Conservation (phyloP, 345 rosid species). For the Populus tremula region DNA sequence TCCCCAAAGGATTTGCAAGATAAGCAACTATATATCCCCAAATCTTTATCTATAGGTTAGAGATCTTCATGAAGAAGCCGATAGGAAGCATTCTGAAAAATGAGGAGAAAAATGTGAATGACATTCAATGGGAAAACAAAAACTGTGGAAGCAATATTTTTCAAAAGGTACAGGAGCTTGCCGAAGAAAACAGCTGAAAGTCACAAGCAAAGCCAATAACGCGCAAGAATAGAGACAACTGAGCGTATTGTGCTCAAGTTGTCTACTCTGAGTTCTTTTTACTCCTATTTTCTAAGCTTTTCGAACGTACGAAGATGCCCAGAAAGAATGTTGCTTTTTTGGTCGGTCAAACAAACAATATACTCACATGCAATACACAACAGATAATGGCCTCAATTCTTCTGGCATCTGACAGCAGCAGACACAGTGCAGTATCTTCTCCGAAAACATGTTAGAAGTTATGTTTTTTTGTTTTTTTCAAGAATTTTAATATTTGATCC, state of each 20-base stretch:
- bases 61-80: background rate
- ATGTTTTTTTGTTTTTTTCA: background rate
- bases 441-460: background rate
- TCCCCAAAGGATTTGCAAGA: background rate
- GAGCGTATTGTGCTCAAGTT: constrained; percentile 22
- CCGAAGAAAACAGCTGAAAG: constrained; percentile 7
- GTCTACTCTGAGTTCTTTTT: constrained; percentile 3
- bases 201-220: constrained; percentile 2
- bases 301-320: constrained; percentile 10
- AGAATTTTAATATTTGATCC: background rate
- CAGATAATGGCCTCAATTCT: constrained; percentile 11
- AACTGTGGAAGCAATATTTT: background rate
- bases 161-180: constrained; percentile 5
- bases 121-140: background rate
- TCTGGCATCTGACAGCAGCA: constrained; percentile 13
- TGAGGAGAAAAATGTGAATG: background rate
- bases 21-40: background rate
- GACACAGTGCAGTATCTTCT: background rate
- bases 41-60: background rate
- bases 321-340: constrained; percentile 10
- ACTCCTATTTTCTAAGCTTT: constrained; percentile 3
- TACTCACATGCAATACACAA: constrained; percentile 7
- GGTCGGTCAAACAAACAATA: constrained; percentile 10
- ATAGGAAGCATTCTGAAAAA: background rate
- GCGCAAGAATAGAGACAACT: background rate